Percentiles rank a stretch among this genome's conserved stretches.
Evolutionary conservation across 768 basidiomycete genomes (phyloP).

Genomic region (Chalciporus piperatus): DNA sequence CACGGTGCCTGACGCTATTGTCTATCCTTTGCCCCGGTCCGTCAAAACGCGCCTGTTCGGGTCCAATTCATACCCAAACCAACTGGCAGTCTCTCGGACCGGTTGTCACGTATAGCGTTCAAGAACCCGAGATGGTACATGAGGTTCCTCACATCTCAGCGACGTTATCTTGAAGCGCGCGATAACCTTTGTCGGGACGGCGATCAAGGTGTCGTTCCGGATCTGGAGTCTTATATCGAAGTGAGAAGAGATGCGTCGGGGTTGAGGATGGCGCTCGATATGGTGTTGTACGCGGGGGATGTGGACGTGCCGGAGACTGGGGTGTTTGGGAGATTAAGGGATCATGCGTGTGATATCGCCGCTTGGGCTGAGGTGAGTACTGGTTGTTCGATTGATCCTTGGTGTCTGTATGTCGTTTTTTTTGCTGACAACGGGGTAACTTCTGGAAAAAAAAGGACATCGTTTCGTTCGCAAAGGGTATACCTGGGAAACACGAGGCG

Average conservation of each 20-base stretch:
- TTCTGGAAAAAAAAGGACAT: no score
- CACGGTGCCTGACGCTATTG: slow-evolving; percentile 1
- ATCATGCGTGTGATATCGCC: slow-evolving; percentile 48
- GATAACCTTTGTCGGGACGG: slow-evolving; percentile 26
- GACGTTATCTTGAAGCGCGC: slow-evolving; percentile 33
- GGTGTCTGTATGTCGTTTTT: no score
- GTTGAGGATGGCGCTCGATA: slow-evolving; percentile 45
- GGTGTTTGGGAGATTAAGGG: slow-evolving; percentile 34
- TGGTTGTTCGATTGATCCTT: no score
- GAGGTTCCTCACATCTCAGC: slow-evolving; percentile 39
- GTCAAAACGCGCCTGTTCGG: no score
- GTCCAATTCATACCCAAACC: background rate
- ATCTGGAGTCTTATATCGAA: slow-evolving; percentile 46
- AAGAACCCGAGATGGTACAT: slow-evolving; percentile 40
- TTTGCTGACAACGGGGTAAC: no score
- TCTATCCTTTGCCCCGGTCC: background rate
- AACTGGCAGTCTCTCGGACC: slow-evolving; percentile 44
- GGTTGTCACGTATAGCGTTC: slow-evolving; percentile 34
- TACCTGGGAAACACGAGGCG: slow-evolving; percentile 36
- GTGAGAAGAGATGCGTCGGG: slow-evolving; percentile 50
- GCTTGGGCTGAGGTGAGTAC: slow-evolving; percentile 54
- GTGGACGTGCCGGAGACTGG: slow-evolving; percentile 35
- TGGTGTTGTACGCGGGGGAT: slow-evolving; percentile 54
- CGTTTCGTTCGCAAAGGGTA: slow-evolving; percentile 47
- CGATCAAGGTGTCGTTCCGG: slow-evolving; percentile 26